Conservation (phyloP, 164 flowering plant genomes). For the Chimonanthus salicifolius region DNA sequence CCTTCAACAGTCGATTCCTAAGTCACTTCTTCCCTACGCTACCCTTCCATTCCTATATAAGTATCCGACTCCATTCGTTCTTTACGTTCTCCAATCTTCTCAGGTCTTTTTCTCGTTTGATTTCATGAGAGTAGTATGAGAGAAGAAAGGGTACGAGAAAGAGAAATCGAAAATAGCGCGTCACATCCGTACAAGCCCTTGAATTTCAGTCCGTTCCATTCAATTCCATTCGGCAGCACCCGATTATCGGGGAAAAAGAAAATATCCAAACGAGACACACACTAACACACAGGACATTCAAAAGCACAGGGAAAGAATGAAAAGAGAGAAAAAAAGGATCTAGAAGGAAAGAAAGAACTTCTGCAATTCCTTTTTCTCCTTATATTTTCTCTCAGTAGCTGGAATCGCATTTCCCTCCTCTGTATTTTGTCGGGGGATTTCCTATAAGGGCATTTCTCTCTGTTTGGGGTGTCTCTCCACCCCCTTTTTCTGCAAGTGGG, state of each 20-base stretch:
- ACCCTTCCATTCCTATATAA: conserved; percentile 7
- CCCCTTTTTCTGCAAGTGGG: not conserved
- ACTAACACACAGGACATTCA: not conserved
- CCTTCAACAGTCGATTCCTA: not conserved
- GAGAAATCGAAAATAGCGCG: not conserved
- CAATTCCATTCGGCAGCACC: not conserved
- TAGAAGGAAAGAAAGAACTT: not conserved
- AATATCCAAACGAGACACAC: not conserved
- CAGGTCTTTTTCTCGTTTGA: conserved; percentile 1
- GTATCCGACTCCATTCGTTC: conserved; percentile 1
- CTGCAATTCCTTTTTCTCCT: not conserved
- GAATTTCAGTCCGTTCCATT: conserved; percentile 1
- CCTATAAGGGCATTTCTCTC: not conserved
- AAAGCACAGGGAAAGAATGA: not conserved
- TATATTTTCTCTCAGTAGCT: not conserved
- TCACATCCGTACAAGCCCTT: not conserved
- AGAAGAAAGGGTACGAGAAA: not conserved
- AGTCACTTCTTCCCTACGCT: not conserved
- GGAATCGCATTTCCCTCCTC: not conserved
- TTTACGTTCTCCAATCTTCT: not conserved
- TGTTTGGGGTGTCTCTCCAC: not conserved
- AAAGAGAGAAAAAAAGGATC: not conserved
- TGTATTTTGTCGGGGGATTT: not conserved
- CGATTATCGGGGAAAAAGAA: not conserved
- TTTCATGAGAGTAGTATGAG: not conserved